Base-by-base conservation (phyloP, 2,329 filamentous ascomycete genomes). In the Aspergillus sp. region DNA sequence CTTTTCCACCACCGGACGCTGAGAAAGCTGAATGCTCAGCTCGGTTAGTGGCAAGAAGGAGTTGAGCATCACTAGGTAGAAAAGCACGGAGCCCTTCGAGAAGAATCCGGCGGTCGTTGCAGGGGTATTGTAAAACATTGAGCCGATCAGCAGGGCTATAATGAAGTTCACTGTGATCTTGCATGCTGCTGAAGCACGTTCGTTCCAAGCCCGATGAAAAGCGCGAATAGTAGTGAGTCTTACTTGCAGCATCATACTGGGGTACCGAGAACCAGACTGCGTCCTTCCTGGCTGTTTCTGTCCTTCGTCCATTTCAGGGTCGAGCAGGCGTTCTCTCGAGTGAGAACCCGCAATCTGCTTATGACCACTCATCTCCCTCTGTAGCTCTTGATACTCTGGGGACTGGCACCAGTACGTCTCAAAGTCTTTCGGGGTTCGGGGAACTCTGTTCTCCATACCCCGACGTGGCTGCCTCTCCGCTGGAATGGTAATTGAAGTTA, bases 31-130 rank as follows among this genome's bases (percentile, higher is more conserved):
- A 70, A 85, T 89, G 64, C 68, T 69, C 44, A 73, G 70, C 61
- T 73, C 71, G 8, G 63, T 61, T 62, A 73, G 72, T 1, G 71
- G 68, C 1, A 88, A 83, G 66, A 95, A 92, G 48, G 90, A 91
- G 74, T 94, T 96, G 81, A 94, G 87, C 58, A 96, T 81, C 70
- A 92, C 87, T 62, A 91, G 90, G 71, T 95, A 95, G 84, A 96
- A 96, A 53, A 96, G 81, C 6, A 94, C 82, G 32, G 89, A 88
- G 60, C 90, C 90, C 60, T 91, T 87, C 67, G 86, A 83, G 77
- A 87, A 92, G 80, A 96, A 95, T 65, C 87, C 91, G 27, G 75
- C 71, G 0, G 90, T 89, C 15, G 81, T 82, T 2, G 81, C 71
- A 21, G 84, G 77, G 13, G 95, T 78, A 71, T 95, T 89, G 79